Percentiles rank a stretch among this genome's conserved stretches.
phyloP scores from a whole-genome alignment of 108 stramenopile genomes.

The Fistulifera solaris region DNA sequence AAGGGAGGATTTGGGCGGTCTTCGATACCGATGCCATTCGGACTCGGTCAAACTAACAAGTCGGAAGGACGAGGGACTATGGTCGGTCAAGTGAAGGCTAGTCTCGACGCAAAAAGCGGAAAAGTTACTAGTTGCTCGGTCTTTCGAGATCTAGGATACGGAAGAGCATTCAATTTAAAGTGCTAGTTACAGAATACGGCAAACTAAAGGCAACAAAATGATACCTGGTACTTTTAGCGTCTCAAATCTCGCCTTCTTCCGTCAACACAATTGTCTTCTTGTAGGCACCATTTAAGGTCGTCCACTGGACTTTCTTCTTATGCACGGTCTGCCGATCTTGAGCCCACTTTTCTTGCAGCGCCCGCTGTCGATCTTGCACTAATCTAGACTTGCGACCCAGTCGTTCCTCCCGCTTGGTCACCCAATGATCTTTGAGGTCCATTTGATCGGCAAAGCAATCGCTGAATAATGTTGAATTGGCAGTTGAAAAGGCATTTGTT shows the following conservation, averaged over 20 bases:
- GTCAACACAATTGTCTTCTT: constrained; percentile 31
- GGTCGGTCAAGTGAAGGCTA: constrained; percentile 85
- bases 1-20: constrained; percentile 54
- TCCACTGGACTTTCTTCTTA: constrained; percentile 35
- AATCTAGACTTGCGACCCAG: no score
- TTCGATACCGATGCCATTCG: constrained; percentile 61
- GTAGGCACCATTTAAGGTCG: constrained; percentile 20
- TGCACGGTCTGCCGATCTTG: constrained; percentile 9
- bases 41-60: constrained; percentile 60
- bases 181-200: constrained; percentile 26
- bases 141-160: constrained; percentile 88
- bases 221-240: background rate
- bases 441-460: no score
- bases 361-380: no score
- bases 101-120: constrained; percentile 47
- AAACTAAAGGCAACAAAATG: background rate
- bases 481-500: no score
- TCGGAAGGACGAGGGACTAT: constrained; percentile 69
- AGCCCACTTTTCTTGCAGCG: constrained; percentile 23
- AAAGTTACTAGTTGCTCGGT: constrained; percentile 54
- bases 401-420: no score
- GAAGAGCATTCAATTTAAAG: constrained; percentile 68
- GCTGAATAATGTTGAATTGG: no score
- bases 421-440: no score
- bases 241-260: constrained; percentile 1